phyloP scores from a whole-genome alignment of 805 yeast species.

The Pichia nakasei region DNA sequence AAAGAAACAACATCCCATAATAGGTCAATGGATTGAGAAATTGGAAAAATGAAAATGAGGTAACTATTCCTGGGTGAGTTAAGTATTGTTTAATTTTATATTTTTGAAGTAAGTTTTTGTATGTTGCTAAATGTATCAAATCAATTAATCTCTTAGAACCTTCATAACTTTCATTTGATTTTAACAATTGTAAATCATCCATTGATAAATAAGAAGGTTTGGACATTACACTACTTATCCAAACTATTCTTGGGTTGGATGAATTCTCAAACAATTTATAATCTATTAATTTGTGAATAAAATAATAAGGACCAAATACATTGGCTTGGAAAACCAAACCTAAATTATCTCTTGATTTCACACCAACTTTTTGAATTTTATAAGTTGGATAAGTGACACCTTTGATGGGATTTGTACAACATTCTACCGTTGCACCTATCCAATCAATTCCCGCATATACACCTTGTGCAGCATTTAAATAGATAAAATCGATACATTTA shows the following conservation, averaged over 20 bases:
- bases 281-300: conserved; percentile 57
- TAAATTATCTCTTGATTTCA: conserved; percentile 65
- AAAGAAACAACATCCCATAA: conserved; percentile 77
- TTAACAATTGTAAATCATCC: conserved; percentile 64
- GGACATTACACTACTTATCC: conserved; percentile 85
- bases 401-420: conserved; percentile 55
- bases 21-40: conserved; percentile 71
- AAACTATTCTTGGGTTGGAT: conserved; percentile 53
- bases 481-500: conserved; percentile 63
- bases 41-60: conserved; percentile 68
- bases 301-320: conserved; percentile 91
- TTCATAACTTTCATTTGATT: conserved; percentile 68
- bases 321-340: conserved; percentile 91
- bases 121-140: conserved; percentile 68
- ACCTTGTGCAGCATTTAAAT: conserved; percentile 86
- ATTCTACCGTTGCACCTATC: conserved; percentile 64
- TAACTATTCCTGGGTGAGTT: conserved; percentile 91
- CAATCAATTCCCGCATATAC: conserved; percentile 83
- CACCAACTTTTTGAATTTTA: conserved; percentile 75
- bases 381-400: conserved; percentile 87
- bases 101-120: conserved; percentile 35
- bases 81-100: conserved; percentile 63
- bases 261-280: conserved; percentile 32
- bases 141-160: conserved; percentile 88
- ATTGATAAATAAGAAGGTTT: conserved; percentile 64